Conservation (phyloP, 1,284 basidiomycete species). For the Pulveroboletus sp. region DNA sequence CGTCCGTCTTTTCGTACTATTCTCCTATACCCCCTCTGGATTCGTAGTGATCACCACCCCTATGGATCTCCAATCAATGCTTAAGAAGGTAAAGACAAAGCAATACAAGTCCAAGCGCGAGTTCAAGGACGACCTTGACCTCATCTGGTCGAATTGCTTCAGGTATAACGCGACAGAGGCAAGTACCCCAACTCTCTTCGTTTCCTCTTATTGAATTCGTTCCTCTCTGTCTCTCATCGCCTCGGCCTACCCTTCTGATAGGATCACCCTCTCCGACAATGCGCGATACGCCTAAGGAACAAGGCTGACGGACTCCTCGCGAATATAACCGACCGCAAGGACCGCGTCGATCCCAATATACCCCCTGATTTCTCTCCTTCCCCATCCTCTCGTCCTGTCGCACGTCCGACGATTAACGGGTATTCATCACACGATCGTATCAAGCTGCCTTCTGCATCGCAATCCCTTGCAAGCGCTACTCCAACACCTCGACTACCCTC, state of each 20-base stretch:
- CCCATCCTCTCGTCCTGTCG: constrained; percentile 20
- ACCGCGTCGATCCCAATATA: constrained; percentile 62
- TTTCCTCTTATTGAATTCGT: not conserved
- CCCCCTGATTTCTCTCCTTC: constrained; percentile 24
- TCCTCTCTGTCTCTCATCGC: not conserved
- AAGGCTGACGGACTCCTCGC: constrained; percentile 84
- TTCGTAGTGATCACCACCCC: constrained; percentile 81
- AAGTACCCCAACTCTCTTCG: constrained; percentile 26
- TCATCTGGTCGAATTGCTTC: constrained; percentile 96
- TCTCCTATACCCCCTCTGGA: not conserved
- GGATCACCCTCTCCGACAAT: constrained; percentile 77
- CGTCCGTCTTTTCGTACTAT: constrained; percentile 2
- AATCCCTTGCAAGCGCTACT: constrained; percentile 4
- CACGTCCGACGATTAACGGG: constrained; percentile 32
- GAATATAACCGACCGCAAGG: constrained; percentile 86
- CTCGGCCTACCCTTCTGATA: constrained; percentile 28
- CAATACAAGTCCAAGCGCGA: constrained; percentile 92
- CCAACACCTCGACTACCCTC: constrained; percentile 11
- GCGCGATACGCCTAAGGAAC: constrained; percentile 69
- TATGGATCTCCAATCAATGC: constrained; percentile 94
- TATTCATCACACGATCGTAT: constrained; percentile 20
- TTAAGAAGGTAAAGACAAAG: constrained; percentile 88
- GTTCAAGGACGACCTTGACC: constrained; percentile 90
- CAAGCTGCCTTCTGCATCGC: constrained; percentile 11
- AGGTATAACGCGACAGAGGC: constrained; percentile 91